Percentiles rank a stretch among this genome's conserved stretches.
These are phyloP conservation scores for Xerocomus amazonicus DNA, from an alignment of 1,284 basidiomycete genomes.

Conservation along the genomic window DNA sequence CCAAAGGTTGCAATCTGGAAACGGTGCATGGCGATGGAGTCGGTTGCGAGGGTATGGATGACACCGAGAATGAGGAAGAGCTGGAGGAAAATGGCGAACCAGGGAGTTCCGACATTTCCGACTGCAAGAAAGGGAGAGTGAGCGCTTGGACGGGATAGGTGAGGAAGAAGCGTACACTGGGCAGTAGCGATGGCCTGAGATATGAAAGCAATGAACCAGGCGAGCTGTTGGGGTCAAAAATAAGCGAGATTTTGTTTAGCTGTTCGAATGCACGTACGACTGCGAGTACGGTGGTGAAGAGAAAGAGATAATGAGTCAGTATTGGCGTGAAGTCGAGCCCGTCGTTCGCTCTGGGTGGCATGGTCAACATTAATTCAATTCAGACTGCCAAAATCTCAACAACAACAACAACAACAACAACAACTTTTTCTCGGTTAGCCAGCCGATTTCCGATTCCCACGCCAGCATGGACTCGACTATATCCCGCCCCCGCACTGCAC, in stretches of 20 bases:
- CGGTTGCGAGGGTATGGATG: constrained; percentile 77
- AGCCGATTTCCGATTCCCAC: constrained; percentile 15
- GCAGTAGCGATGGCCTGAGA: constrained; percentile 70
- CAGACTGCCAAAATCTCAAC: too few species aligned
- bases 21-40: constrained; percentile 81
- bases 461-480: constrained; percentile 16
- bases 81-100: constrained; percentile 92
- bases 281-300: constrained; percentile 81
- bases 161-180: constrained; percentile 41
- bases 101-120: constrained; percentile 62
- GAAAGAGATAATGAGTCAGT: constrained; percentile 85
- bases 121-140: constrained; percentile 33
- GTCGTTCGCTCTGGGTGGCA: constrained; percentile 52
- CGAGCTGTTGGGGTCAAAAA: constrained; percentile 47
- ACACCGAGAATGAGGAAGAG: constrained; percentile 80
- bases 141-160: not conserved
- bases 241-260: constrained; percentile 2
- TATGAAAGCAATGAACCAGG: constrained; percentile 93
- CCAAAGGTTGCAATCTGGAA: constrained; percentile 88
- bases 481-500: constrained; percentile 23
- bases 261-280: constrained; percentile 47
- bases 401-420: not conserved
- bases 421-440: constrained; percentile 5
- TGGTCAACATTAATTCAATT: constrained; percentile 17
- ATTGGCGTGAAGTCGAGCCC: constrained; percentile 81